A percentile compares a stretch with the other conserved stretches of the same genome.
Evolutionary conservation across 805 yeast genomes (phyloP).

Genomic region (Dipodascopsis uninucleata): DNA sequence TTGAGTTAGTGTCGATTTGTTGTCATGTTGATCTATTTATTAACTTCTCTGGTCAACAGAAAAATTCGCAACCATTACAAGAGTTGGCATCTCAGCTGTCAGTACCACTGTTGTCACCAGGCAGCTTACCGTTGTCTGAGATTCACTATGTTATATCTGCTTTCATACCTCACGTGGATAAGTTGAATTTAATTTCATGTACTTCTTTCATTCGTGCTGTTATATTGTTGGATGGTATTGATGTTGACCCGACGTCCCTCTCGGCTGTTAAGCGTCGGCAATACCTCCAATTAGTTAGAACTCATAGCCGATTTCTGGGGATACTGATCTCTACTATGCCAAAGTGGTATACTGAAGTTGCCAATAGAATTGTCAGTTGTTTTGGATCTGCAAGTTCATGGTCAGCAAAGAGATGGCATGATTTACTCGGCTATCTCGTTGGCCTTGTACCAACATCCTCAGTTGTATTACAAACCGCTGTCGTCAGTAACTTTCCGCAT

Average conservation of each 20-base stretch:
- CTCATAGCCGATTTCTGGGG: slow-evolving; percentile 67
- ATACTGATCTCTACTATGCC: slow-evolving; percentile 83
- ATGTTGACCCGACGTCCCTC: slow-evolving; percentile 43
- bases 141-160: slow-evolving; percentile 54
- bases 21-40: slow-evolving; percentile 21
- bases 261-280: slow-evolving; percentile 6
- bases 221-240: slow-evolving; percentile 62
- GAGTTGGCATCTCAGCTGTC: slow-evolving; percentile 57
- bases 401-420: slow-evolving; percentile 53
- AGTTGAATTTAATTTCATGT: slow-evolving; percentile 56
- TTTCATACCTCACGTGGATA: slow-evolving; percentile 61
- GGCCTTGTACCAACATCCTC: slow-evolving; percentile 79
- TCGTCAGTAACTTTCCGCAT: slow-evolving; percentile 71
- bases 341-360: slow-evolving; percentile 85
- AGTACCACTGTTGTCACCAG: slow-evolving; percentile 50
- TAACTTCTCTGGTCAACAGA: slow-evolving; percentile 34
- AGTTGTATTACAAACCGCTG: slow-evolving; percentile 53
- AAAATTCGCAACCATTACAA: slow-evolving; percentile 55
- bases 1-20: slow-evolving; percentile 12
- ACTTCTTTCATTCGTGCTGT: slow-evolving; percentile 56
- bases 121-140: slow-evolving; percentile 52
- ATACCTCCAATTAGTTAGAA: slow-evolving; percentile 29
- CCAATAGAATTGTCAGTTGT: slow-evolving; percentile 59
- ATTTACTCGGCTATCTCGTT: slow-evolving; percentile 58
- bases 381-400: slow-evolving; percentile 41